phyloP scores from a whole-genome alignment of 2,329 filamentous ascomycete species.

The Monosporascus sp. region DNA sequence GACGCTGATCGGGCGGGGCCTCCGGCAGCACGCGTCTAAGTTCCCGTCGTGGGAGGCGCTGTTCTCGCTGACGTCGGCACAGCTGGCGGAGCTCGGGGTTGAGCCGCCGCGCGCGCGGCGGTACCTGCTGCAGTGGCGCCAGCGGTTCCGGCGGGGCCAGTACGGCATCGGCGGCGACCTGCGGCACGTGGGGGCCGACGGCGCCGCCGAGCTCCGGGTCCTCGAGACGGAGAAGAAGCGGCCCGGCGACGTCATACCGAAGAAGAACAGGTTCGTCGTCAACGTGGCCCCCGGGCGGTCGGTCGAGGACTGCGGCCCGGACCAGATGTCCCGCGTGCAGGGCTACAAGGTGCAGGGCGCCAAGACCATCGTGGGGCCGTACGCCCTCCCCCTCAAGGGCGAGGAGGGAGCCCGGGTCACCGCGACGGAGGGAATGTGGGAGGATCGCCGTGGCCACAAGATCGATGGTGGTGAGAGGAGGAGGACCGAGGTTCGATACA shows the following conservation, averaged over 20 bases:
- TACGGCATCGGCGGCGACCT: conserved; percentile 82
- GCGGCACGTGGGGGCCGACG: conserved; percentile 55
- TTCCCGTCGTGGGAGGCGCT: conserved; percentile 87
- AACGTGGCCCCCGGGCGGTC: conserved; percentile 46
- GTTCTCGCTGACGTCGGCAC: conserved; percentile 71
- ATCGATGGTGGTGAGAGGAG: conserved; percentile 94
- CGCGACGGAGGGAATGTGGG: conserved; percentile 87
- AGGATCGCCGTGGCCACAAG: conserved; percentile 80
- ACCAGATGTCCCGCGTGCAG: conserved; percentile 47
- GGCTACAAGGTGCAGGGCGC: conserved; percentile 65
- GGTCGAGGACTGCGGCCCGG: conserved; percentile 25
- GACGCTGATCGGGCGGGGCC: conserved; percentile 80
- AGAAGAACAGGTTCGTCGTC: conserved; percentile 47
- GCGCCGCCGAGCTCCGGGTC: conserved; percentile 26
- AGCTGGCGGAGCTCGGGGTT: conserved; percentile 78
- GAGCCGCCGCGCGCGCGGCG: conserved; percentile 77
- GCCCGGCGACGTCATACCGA: conserved; percentile 39
- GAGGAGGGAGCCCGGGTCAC: conserved; percentile 60
- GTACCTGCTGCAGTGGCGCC: conserved; percentile 83
- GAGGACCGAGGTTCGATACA: conserved; percentile 78
- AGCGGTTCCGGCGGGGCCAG: conserved; percentile 72
- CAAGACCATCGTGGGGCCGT: conserved; percentile 68
- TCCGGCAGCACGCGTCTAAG: conserved; percentile 77
- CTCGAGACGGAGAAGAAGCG: conserved; percentile 38
- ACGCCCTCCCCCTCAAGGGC: conserved; percentile 62